Evolutionary conservation across 139 green algal species (phyloP).

Genomic region (Chlamydomonas eustigma): DNA sequence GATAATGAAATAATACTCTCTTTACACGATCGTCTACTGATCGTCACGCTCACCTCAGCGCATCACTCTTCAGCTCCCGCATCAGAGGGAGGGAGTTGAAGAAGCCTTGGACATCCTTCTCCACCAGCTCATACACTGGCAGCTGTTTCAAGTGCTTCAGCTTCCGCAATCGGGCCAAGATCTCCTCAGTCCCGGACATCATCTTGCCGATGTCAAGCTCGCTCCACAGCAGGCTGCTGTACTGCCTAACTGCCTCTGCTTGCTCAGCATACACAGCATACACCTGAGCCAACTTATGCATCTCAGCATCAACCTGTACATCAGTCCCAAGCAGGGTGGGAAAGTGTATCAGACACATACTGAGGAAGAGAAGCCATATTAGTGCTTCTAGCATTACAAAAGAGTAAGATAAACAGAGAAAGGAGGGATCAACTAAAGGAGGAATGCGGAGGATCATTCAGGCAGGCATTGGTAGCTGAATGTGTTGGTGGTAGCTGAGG

Average conservation of each 20-base stretch:
- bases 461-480: no score
- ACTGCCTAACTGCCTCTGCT: constrained; percentile 50
- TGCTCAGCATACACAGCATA: constrained; percentile 76
- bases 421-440: no score
- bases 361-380: no score
- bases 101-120: constrained; percentile 71
- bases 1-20: not conserved
- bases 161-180: constrained; percentile 40
- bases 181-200: constrained; percentile 52
- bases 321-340: no score
- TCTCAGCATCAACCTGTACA: constrained; percentile 59
- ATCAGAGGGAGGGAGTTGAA: constrained; percentile 78
- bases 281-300: constrained; percentile 62
- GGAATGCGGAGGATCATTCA: no score
- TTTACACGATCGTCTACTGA: not conserved
- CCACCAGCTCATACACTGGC: constrained; percentile 63
- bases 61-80: constrained; percentile 75
- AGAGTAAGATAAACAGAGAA: no score
- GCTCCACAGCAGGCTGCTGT: constrained; percentile 66
- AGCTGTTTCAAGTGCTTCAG: constrained; percentile 61
- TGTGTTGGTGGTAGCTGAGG: no score
- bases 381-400: no score
- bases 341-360: no score
- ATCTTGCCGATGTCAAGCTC: constrained; percentile 78
- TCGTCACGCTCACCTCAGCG: constrained; percentile 49